Evolutionary conservation across 352 stramenopile species (phyloP).

Genomic region (Phytophthora cactorum): DNA sequence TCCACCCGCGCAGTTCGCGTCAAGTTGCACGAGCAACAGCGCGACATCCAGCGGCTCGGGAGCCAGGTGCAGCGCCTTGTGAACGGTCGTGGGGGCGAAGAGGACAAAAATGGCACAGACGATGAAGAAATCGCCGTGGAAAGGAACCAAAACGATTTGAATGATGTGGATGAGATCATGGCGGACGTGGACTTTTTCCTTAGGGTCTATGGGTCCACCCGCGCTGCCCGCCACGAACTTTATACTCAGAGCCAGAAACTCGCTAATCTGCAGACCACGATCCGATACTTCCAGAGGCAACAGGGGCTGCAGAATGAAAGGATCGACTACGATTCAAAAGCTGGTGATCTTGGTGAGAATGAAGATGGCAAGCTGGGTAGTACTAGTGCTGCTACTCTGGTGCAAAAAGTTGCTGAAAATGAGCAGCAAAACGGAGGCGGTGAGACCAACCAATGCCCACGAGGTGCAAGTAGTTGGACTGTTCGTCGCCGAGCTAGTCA

Average conservation of each 20-base stretch:
- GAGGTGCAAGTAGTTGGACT: neutral
- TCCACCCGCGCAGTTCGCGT: slow-evolving; percentile 19
- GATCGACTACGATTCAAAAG: neutral
- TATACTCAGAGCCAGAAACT: neutral
- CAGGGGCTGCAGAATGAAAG: neutral
- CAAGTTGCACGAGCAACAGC: slow-evolving; percentile 19
- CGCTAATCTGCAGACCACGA: neutral
- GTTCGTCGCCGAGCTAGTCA: neutral
- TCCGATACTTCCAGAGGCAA: slow-evolving; percentile 2
- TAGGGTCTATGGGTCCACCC: slow-evolving; percentile 6
- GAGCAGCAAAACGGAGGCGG: neutral
- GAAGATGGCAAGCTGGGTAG: neutral
- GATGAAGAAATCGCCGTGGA: neutral
- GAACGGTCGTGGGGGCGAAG: neutral
- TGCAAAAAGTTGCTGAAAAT: neutral
- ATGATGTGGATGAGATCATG: slow-evolving; percentile 20
- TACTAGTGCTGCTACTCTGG: neutral
- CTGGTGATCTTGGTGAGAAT: neutral
- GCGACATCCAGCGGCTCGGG: slow-evolving; percentile 8
- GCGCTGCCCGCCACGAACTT: slow-evolving; percentile 2
- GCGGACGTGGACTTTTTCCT: slow-evolving; percentile 17
- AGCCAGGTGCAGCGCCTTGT: neutral
- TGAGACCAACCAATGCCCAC: neutral
- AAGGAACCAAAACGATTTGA: neutral
- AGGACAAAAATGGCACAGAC: neutral